Base-by-base conservation (phyloP, 2,329 filamentous ascomycete species). In the Colletotrichum endophyticum region DNA sequence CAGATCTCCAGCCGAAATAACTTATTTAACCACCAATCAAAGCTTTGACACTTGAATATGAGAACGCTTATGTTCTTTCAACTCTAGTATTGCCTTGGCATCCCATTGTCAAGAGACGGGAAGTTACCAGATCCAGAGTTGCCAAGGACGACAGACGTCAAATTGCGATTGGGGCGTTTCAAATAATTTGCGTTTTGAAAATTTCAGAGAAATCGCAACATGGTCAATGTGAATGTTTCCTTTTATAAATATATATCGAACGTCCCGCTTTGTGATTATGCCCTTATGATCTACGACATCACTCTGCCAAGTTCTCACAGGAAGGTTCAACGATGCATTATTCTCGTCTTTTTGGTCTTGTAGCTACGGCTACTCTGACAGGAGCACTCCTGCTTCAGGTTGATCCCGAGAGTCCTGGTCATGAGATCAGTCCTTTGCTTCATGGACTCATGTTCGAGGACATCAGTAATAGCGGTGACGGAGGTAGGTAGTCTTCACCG, bases 21-120 rank as follows among this genome's bases (percentile, higher is more conserved):
- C 0, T 0, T 3, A 59, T 59, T 28, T 27, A 16, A 28, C n/a
- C 44, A 53, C 44, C 44, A 53, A 53, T 53, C 44, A 22, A 1
- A 22, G 44, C 44, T 22, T 22, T 49, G 1, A 12, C 3, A 0
- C 19, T 13, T 12, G 3, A 22, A 49, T 7, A 22, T 13, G n/a
- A 13, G 6, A 22, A 49, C 3, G 0, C 11, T 49, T n/a, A 0
- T 1, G 0, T 49, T n/a, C 19, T 49, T n/a, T 7, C 0, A n/a
- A 12, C 5, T 49, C 1, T 5, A 49, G 0, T 4, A 2, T 49
- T 49, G n/a, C 15, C 11, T n/a, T 13, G 6, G n/a, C n/a, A 22
- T 0, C 0, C n/a, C 6, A 53, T 22, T 13, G n/a, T 22, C n/a
- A 13, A 8, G 11, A 8, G 11, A 53, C 2, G 4, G 11, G n/a